phyloP scores from a whole-genome alignment of 2,329 filamentous ascomycete genomes.

The Macrophomina phaseolina region DNA sequence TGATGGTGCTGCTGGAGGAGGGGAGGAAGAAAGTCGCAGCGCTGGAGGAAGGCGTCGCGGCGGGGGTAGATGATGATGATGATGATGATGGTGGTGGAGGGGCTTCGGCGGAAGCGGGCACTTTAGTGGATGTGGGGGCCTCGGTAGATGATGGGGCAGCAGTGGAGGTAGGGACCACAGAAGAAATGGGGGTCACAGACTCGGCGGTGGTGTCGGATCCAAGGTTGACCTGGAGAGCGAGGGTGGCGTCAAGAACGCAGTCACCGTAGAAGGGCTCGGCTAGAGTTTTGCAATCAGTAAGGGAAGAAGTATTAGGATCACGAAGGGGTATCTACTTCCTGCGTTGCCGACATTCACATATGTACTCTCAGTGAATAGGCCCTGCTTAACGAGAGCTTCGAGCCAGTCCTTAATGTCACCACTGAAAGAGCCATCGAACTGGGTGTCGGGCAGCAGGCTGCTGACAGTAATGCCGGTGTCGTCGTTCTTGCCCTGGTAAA shows the following conservation, averaged over 20 bases:
- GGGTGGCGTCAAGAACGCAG: slow-evolving; percentile 32
- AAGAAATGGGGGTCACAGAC: slow-evolving; percentile 19
- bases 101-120: slow-evolving; percentile 1
- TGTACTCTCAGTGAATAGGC: slow-evolving; percentile 42
- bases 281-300: neutral
- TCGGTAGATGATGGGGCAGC: neutral
- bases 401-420: slow-evolving; percentile 54
- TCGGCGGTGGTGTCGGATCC: slow-evolving; percentile 15
- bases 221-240: slow-evolving; percentile 32
- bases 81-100: neutral
- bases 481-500: slow-evolving; percentile 51
- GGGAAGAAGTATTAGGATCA: neutral
- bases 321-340: slow-evolving; percentile 31
- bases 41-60: slow-evolving; percentile 16
- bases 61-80: slow-evolving; percentile 1
- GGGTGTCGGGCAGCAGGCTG: slow-evolving; percentile 45
- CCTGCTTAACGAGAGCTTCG: slow-evolving; percentile 42
- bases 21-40: slow-evolving; percentile 11
- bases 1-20: slow-evolving; percentile 9
- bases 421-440: slow-evolving; percentile 46
- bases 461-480: slow-evolving; percentile 53
- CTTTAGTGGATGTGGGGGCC: neutral
- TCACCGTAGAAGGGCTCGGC: slow-evolving; percentile 35
- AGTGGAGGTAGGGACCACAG: slow-evolving; percentile 6
- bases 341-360: slow-evolving; percentile 54